Percentiles rank a stretch among this genome's conserved stretches.
These are phyloP conservation scores for Plenodomus biglobosus DNA, from an alignment of 2,329 filamentous ascomycete genomes.

Conservation along the genomic window DNA sequence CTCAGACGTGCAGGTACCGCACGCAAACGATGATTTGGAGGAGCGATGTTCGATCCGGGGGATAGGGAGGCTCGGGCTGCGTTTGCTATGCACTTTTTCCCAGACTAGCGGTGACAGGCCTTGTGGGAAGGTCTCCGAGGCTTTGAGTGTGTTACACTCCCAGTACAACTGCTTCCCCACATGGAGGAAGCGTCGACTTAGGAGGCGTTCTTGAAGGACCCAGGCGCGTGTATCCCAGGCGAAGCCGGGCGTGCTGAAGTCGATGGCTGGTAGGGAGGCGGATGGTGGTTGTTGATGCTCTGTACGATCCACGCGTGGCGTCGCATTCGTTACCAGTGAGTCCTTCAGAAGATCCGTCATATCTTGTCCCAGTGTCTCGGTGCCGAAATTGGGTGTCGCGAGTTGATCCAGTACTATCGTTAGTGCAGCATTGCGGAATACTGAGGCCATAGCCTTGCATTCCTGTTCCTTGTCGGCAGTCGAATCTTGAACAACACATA, in stretches of 20 bases:
- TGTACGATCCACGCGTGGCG: constrained; percentile 1
- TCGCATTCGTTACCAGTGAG: background rate
- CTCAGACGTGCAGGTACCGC: too few relatives aligned
- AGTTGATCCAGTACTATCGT: constrained; percentile 34
- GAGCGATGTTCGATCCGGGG: background rate
- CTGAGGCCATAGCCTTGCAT: constrained; percentile 34
- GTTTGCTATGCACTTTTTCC: constrained; percentile 41
- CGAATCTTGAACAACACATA: constrained; percentile 41
- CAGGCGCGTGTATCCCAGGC: constrained; percentile 42
- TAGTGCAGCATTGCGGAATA: constrained; percentile 40
- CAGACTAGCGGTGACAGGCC: constrained; percentile 40
- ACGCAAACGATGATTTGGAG: too few relatives aligned
- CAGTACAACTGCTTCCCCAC: constrained; percentile 42
- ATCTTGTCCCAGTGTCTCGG: background rate
- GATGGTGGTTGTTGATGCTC: constrained; percentile 15
- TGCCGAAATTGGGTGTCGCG: background rate
- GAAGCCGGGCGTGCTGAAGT: constrained; percentile 26
- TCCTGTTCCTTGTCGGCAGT: constrained; percentile 34
- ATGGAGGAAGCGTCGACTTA: constrained; percentile 38
- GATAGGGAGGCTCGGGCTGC: background rate
- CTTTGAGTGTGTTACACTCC: constrained; percentile 43
- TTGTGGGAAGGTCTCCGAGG: constrained; percentile 40
- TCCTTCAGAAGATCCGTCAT: background rate
- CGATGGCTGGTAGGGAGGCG: constrained; percentile 12
- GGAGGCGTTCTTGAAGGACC: constrained; percentile 41